Percentiles rank a stretch among this genome's conserved stretches.
Conservation (phyloP, 2,329 filamentous ascomycete genomes). For the Elsinoe fawcettii region DNA sequence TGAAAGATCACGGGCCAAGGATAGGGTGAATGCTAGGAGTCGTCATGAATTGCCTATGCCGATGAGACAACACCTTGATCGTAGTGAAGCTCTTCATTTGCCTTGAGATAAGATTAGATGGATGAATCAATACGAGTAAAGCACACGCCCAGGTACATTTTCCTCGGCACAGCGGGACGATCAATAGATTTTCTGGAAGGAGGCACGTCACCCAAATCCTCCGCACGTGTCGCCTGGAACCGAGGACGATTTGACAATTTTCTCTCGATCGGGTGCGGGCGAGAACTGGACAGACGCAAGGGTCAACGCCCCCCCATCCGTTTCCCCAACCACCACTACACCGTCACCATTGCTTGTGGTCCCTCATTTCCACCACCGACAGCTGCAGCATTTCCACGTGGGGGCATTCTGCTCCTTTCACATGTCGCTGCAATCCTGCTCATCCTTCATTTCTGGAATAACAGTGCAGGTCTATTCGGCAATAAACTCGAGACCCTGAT, state of each 20-base stretch:
- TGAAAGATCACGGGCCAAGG: no score
- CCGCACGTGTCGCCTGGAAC: neutral
- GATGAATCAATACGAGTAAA: neutral
- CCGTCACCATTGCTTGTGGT: neutral
- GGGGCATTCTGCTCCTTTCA: neutral
- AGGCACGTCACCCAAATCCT: neutral
- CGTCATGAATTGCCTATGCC: no score
- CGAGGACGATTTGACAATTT: conserved; percentile 1
- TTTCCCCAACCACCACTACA: conserved; percentile 1
- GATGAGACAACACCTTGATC: neutral
- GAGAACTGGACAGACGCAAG: neutral
- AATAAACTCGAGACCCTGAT: neutral
- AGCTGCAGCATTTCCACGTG: conserved; percentile 7
- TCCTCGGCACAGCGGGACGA: neutral
- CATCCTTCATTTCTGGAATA: neutral
- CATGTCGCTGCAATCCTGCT: neutral
- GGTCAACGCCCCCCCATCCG: neutral
- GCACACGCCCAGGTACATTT: neutral
- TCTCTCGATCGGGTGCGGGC: neutral
- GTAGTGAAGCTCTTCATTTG: neutral
- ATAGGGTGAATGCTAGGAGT: no score
- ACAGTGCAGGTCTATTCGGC: neutral
- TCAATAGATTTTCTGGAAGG: neutral
- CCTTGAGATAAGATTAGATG: neutral
- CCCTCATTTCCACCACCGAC: conserved; percentile 7